Evolutionary conservation across 257 asterid genomes (phyloP).

Genomic region (Salvia hispanica): DNA sequence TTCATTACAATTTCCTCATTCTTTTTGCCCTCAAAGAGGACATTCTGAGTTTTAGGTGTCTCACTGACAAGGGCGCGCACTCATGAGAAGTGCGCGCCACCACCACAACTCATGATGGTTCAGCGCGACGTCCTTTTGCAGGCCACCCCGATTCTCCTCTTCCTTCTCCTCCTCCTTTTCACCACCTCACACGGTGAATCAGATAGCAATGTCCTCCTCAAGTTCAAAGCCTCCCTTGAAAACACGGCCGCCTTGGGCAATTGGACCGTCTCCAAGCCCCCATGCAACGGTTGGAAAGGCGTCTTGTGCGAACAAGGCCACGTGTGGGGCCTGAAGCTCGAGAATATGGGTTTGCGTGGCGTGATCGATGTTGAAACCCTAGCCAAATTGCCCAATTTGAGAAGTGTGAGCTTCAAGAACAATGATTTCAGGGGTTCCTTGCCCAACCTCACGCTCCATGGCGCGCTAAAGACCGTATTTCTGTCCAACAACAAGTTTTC

Average conservation of each 20-base stretch:
- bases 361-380: conserved; percentile 50
- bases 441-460: conserved; percentile 43
- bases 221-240: conserved; percentile 44
- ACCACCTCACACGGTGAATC: neutral
- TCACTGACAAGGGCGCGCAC: conserved; percentile 51
- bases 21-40: conserved; percentile 33
- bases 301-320: conserved; percentile 44
- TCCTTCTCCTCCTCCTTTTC: conserved; percentile 23
- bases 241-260: conserved; percentile 33
- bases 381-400: conserved; percentile 32
- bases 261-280: conserved; percentile 41
- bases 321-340: conserved; percentile 52
- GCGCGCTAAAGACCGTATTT: conserved; percentile 42
- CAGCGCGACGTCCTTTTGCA: neutral
- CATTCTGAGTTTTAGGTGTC: conserved; percentile 36
- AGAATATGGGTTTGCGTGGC: conserved; percentile 54
- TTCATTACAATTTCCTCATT: conserved; percentile 37
- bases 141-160: neutral
- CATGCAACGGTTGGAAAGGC: conserved; percentile 56
- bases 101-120: conserved; percentile 36
- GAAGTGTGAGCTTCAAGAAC: conserved; percentile 52
- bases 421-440: conserved; percentile 51
- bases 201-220: conserved; percentile 34
- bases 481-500: conserved; percentile 53
- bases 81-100: conserved; percentile 44